Base-by-base conservation (phyloP, 352 stramenopile species). In the Labyrinthula sp. region DNA sequence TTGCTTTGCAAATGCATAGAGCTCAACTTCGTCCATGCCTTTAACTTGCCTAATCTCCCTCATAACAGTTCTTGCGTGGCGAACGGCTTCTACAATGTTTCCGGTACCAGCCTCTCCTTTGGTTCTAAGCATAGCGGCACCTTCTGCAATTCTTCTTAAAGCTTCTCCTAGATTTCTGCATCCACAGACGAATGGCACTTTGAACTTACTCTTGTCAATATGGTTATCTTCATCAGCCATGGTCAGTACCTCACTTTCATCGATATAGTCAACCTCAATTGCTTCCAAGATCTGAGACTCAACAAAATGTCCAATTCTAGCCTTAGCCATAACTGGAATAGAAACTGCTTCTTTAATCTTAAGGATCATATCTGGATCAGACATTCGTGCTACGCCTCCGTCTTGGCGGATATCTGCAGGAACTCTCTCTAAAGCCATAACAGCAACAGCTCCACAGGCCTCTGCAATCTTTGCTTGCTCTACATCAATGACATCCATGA, bases 251-350 rank as follows among this genome's bases (percentile, higher is more conserved):
- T 96, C 36, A 1, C 45, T 54, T 66, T 97, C 87, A 59, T 97
- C 87, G 56, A 97, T 95, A 75, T 94, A 97, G 64, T 97, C 87
- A 49, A 95, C 74, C 64, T 95, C 85, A 40, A 84, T 75, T 3
- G 85, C 78, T 61, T 97, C 79, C 7, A 97, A 68, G 56, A 97
- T 94, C 63, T 97, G 85, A 0, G 87, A 81, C 64, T 97, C 87
- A 7, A 97, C 85, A 58, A 95, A 95, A 67, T 97, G 87, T 48
- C 85, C 85, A 52, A 97, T 97, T 47, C 87, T 79, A 20, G 75
- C 79, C 71, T 97, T 97, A 33, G 87, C 87, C 87, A 97, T 97
- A 26, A 97, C 87, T 9, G 87, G 87, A 56, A 97, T 97, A 23
- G 81, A 93, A 25, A 97, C 87, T 7, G 82, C 84, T 52, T 90